These are phyloP conservation scores for Talaromyces sp. DNA, from an alignment of 2,329 filamentous ascomycete genomes.

Conservation along the genomic window DNA sequence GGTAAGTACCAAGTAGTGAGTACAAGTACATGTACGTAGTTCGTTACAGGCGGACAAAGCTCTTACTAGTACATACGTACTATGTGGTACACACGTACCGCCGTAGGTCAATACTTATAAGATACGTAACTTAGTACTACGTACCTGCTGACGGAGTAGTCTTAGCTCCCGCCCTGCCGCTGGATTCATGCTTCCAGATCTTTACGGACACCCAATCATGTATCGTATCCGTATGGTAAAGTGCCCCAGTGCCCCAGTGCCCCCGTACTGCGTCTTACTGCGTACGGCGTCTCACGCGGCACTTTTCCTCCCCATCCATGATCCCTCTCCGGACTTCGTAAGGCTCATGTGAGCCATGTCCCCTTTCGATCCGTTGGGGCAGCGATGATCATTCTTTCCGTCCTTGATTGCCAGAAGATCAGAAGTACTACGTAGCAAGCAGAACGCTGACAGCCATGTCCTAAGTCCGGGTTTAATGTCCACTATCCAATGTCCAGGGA, in stretches of 20 bases:
- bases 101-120: too few species aligned
- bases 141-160: too few species aligned
- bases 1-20: too few species aligned
- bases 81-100: too few species aligned
- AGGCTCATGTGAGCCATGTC: background rate
- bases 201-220: background rate
- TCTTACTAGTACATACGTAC: too few species aligned
- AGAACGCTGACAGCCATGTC: background rate
- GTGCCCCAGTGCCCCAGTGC: too few species aligned
- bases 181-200: too few species aligned
- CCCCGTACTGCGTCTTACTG: conserved; percentile 8
- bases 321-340: background rate
- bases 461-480: background rate
- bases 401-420: background rate
- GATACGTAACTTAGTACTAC: too few species aligned
- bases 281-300: conserved; percentile 6
- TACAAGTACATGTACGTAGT: too few species aligned
- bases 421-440: background rate
- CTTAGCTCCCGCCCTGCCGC: conserved; percentile 4
- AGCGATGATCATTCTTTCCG: background rate
- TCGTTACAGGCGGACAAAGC: background rate
- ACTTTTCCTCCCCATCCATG: background rate
- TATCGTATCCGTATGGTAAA: background rate
- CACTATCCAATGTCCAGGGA: background rate
- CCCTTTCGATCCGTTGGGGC: background rate